Base-by-base conservation (phyloP, 805 yeast genomes). In the Candida bentonensis region DNA sequence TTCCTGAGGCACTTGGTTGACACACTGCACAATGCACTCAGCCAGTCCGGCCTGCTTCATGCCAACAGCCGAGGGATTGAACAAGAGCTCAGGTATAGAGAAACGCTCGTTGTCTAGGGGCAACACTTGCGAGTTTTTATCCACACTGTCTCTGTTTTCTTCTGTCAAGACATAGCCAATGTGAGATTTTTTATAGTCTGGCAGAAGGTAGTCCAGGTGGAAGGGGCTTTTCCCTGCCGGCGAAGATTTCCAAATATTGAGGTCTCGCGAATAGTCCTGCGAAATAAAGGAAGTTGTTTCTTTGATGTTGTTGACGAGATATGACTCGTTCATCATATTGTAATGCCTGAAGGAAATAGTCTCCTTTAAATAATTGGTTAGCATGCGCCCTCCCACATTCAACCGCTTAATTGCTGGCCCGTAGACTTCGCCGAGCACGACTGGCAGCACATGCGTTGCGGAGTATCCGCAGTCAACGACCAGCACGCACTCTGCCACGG, bases 381-480 rank as follows among this genome's bases (percentile, higher is more conserved):
- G 62, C 42, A 84, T 68, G 46, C 84, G 72, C 0, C 99, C 99
- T 0, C 92, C 98, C 41, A 94, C 74, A 40, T 87, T 89, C 44
- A 88, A 63, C 48, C 84, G 79, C 49, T 75, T 73, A 2, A 86
- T 77, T 0, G 87, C 96, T 26, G 76, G 73, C 76, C 86, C 78
- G 54, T 76, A 74, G 0, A 85, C 80, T 22, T 75, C 68, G 22
- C 94, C 94, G 52, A 82, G 77, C 11, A 88, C 70, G 42, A 89
- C 74, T 0, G 98, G 98, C 1, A 84, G 69, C 1, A 87, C 70
- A 79, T 94, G 84, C 0, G 96, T 87, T 22, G 87, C 78, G 47
- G 79, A 82, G 57, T 75, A 89, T 0, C 98, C 97, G 3, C 85
- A 74, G 60, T 92, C 99, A 0, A 92, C 72, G 1, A 92, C 85